phyloP scores from a whole-genome alignment of 2,329 filamentous ascomycete genomes.

The Talaromyces rugulosus region DNA sequence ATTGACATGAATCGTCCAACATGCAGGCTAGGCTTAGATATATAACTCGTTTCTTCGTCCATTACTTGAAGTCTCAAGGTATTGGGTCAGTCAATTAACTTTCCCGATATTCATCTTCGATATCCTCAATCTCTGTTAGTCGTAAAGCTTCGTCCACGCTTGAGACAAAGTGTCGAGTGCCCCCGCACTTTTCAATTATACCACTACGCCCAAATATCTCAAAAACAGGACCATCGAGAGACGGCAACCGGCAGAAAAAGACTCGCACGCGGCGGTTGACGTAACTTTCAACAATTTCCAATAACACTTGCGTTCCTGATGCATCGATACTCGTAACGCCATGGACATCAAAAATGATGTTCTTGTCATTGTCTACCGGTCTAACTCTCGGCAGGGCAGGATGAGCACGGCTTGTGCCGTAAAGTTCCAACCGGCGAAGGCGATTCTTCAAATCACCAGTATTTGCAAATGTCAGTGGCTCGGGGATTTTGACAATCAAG shows the following conservation, averaged over 20 bases:
- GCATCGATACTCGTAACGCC: slow-evolving; percentile 95
- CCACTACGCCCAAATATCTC: slow-evolving; percentile 71
- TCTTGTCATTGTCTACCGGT: slow-evolving; percentile 74
- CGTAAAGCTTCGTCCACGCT: slow-evolving; percentile 81
- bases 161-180: slow-evolving; percentile 70
- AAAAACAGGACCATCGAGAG: slow-evolving; percentile 57
- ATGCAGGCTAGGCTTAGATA: not conserved
- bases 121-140: slow-evolving; percentile 69
- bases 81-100: not conserved
- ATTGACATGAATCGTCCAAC: not conserved
- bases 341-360: slow-evolving; percentile 95
- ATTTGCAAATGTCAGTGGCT: slow-evolving; percentile 94
- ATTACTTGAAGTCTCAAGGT: not conserved
- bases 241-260: slow-evolving; percentile 53
- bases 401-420: slow-evolving; percentile 80
- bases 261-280: slow-evolving; percentile 64
- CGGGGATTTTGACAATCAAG: slow-evolving; percentile 94
- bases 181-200: slow-evolving; percentile 79
- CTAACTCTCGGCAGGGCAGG: slow-evolving; percentile 80
- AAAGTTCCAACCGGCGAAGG: slow-evolving; percentile 77
- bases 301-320: slow-evolving; percentile 84
- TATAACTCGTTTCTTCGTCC: not conserved
- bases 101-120: slow-evolving; percentile 1
- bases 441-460: slow-evolving; percentile 86
- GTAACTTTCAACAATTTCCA: slow-evolving; percentile 82